Percentiles rank a stretch among this genome's conserved stretches.
phyloP scores from a whole-genome alignment of 2,329 filamentous ascomycete genomes.

The Ilyonectria destructans region DNA sequence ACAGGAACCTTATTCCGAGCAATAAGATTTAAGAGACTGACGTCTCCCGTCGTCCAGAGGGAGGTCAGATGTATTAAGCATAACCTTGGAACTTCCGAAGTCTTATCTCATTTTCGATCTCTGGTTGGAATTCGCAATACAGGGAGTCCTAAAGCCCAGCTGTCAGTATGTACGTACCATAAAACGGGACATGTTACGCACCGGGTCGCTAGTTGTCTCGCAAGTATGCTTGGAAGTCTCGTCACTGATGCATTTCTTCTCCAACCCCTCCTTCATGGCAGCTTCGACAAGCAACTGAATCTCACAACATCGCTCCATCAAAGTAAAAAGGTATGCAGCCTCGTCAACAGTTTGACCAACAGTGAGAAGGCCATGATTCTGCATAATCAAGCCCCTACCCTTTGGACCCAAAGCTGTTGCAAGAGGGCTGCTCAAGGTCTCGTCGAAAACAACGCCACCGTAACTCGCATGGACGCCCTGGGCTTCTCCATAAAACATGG shows the following conservation, averaged over 20 bases:
- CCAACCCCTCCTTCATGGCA: neutral
- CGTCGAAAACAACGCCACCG: neutral
- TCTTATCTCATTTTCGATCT: neutral
- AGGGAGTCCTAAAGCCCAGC: neutral
- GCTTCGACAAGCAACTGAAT: neutral
- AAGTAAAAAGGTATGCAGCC: slow-evolving; percentile 10
- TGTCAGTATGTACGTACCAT: neutral
- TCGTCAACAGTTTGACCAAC: slow-evolving; percentile 7
- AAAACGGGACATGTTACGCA: neutral
- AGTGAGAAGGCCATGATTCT: slow-evolving; percentile 2
- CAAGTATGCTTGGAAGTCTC: neutral
- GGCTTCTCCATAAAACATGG: neutral
- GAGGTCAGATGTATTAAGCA: no score
- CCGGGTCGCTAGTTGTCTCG: neutral
- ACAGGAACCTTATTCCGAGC: no score
- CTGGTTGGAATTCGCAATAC: slow-evolving; percentile 4
- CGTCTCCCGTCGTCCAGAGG: no score
- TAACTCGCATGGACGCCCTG: neutral
- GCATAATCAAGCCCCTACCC: neutral
- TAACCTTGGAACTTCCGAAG: no score
- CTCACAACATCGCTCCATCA: neutral
- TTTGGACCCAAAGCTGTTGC: neutral
- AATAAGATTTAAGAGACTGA: no score
- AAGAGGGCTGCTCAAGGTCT: neutral
- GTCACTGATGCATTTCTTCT: neutral